Evolutionary conservation across 176 grass and related monocot genomes (phyloP).

Genomic region (Chloris gayana): DNA sequence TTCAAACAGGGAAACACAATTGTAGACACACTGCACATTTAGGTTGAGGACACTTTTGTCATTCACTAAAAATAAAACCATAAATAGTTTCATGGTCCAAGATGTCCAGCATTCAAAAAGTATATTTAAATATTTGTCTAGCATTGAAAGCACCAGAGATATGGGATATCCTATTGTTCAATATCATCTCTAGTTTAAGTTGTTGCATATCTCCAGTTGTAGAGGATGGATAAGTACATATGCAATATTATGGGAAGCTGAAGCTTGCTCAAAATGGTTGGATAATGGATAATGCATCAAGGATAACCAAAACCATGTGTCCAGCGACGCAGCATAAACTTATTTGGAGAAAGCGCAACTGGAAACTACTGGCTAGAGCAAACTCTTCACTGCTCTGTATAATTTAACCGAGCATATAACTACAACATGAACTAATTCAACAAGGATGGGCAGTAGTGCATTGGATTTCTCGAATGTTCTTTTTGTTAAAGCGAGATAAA

Average conservation of each 20-base stretch:
- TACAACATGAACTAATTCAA: not conserved
- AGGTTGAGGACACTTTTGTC: not conserved
- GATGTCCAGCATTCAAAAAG: not conserved
- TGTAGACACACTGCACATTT: not conserved
- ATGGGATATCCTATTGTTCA: conserved; percentile 1
- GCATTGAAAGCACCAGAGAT: not conserved
- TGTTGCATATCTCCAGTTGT: not conserved
- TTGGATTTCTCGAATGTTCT: not conserved
- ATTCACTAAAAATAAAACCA: not conserved
- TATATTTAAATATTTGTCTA: not conserved
- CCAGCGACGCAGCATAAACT: not conserved
- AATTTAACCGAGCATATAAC: conserved; percentile 11
- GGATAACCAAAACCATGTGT: not conserved
- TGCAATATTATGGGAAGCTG: conserved; percentile 6
- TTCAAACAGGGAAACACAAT: not conserved
- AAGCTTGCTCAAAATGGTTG: conserved; percentile 9
- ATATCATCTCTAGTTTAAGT: not conserved
- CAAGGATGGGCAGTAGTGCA: conserved; percentile 3
- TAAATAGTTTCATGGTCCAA: not conserved
- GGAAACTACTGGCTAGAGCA: not conserved
- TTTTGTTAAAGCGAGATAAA: not conserved
- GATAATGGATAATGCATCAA: not conserved
- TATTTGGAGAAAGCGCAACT: not conserved
- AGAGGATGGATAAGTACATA: conserved; percentile 16
- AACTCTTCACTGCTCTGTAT: not conserved